Base-by-base conservation (phyloP, 2,329 filamentous ascomycete species). In the Neocatenulostroma microsporum region DNA sequence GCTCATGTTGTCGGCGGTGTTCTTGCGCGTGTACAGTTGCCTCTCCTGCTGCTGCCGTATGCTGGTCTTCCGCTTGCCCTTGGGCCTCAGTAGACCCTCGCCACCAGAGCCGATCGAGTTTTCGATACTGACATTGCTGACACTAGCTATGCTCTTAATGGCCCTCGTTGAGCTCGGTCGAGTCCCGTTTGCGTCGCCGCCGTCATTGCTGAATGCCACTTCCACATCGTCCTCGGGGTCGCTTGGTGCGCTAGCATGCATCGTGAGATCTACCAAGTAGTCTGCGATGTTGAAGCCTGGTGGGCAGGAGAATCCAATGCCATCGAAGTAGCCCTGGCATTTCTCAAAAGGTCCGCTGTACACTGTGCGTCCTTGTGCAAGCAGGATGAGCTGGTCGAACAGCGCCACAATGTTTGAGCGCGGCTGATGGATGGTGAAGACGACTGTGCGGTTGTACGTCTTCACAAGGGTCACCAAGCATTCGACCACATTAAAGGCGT, bases 241-340 rank as follows among this genome's bases (percentile, higher is more conserved):
- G 24, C 63, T 66, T 11, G 71, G 67, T 35, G 72, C 70, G 40
- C 84, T 77, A 17, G 87, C 88, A 58, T 98, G 91, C 89, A 98
- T 96, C 0, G 91, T 96, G 26, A 98, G 72, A 58, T 98, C 91
- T 20, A 98, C 88, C 4, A 98, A 75, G 56, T 95, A 98, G 60
- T 98, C 91, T 3, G 91, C 91, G 61, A 98, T 96, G 55, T 98
- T 98, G 73, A 96, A 98, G 2, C 93, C 93, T 17, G 88, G 82
- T 9, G 91, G 91, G 55, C 93, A 98, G 32, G 83, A 71, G 60
- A 95, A 98, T 28, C 91, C 93, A 43, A 94, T 80, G 30, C 78
- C 74, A 55, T 95, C 86, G 52, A 98, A 98, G 58, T 95, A 98
- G 14, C 76, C 69, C 59, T 98, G 91, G 57, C 91, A 98, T 47